These are phyloP conservation scores for Globisporangium ultimum DNA, from an alignment of 352 stramenopile species.

Conservation along the genomic window DNA sequence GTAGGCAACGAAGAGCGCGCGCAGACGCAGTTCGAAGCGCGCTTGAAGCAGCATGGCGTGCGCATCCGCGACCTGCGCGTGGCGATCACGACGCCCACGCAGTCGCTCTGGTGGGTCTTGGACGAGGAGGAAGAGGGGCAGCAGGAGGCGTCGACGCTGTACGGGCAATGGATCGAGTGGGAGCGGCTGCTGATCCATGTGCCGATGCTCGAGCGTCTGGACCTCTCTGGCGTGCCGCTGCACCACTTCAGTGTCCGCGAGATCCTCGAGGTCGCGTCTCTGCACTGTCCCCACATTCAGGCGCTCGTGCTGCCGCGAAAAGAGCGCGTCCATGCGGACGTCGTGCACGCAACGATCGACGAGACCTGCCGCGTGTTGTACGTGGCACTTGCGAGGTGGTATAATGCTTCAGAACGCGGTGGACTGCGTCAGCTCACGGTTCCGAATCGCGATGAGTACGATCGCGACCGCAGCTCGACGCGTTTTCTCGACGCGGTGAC, in stretches of 20 bases:
- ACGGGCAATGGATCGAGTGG: slow-evolving; percentile 47
- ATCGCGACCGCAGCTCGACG: slow-evolving; percentile 20
- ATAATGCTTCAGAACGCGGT: slow-evolving; percentile 25
- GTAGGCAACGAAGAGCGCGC: slow-evolving; percentile 22
- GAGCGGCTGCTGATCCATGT: slow-evolving; percentile 24
- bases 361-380: slow-evolving; percentile 37
- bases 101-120: slow-evolving; percentile 34
- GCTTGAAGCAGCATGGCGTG: slow-evolving; percentile 15
- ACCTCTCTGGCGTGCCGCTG: slow-evolving; percentile 36
- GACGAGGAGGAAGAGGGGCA: slow-evolving; percentile 7
- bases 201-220: slow-evolving; percentile 35
- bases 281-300: slow-evolving; percentile 25
- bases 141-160: slow-evolving; percentile 5
- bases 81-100: slow-evolving; percentile 20
- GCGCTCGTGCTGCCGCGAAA: slow-evolving; percentile 38
- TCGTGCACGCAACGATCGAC: slow-evolving; percentile 34
- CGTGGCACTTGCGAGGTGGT: slow-evolving; percentile 25
- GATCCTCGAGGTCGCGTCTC: slow-evolving; percentile 31
- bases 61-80: slow-evolving; percentile 29
- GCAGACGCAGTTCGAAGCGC: slow-evolving; percentile 15
- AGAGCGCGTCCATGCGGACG: slow-evolving; percentile 22
- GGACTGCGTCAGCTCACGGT: slow-evolving; percentile 11
- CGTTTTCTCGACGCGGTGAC: slow-evolving; percentile 28
- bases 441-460: slow-evolving; percentile 6
- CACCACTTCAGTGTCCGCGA: slow-evolving; percentile 37